phyloP scores from a whole-genome alignment of 139 green algal genomes.

The Chlamydomonas schloesseri region DNA sequence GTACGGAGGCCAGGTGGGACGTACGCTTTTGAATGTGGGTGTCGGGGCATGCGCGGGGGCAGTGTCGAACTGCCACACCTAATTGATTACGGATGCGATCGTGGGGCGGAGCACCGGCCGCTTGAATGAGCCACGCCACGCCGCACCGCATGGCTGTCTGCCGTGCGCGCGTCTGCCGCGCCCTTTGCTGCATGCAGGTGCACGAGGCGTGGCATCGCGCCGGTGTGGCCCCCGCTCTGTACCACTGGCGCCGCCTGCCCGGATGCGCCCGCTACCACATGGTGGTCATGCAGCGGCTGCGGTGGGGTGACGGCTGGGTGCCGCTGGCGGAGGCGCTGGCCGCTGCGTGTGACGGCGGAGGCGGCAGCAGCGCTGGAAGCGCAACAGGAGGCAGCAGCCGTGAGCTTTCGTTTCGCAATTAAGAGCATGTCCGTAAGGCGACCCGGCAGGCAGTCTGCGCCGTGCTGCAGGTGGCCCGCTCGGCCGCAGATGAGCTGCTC shows the following conservation, averaged over 20 bases:
- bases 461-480: background rate
- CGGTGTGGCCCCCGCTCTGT: background rate
- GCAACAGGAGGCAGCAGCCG: background rate
- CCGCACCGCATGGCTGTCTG: too few relatives aligned
- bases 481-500: too few relatives aligned
- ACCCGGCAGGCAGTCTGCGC: background rate
- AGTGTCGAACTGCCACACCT: too few relatives aligned
- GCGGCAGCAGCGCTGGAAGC: too few relatives aligned
- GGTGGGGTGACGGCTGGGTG: background rate
- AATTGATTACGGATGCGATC: too few relatives aligned
- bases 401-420: too few relatives aligned
- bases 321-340: background rate
- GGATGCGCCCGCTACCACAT: background rate
- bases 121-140: too few relatives aligned
- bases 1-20: background rate
- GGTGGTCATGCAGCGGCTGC: conserved; percentile 11
- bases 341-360: too few relatives aligned
- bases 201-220: background rate
- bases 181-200: background rate
- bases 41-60: too few relatives aligned
- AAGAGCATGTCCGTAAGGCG: background rate
- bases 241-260: background rate
- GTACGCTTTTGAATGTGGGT: background rate
- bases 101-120: too few relatives aligned
- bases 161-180: too few relatives aligned